A percentile compares a stretch with the other conserved stretches of the same genome.
These are phyloP conservation scores for Platismatia glauca DNA, from an alignment of 495 filamentous ascomycete species.

Conservation along the genomic window DNA sequence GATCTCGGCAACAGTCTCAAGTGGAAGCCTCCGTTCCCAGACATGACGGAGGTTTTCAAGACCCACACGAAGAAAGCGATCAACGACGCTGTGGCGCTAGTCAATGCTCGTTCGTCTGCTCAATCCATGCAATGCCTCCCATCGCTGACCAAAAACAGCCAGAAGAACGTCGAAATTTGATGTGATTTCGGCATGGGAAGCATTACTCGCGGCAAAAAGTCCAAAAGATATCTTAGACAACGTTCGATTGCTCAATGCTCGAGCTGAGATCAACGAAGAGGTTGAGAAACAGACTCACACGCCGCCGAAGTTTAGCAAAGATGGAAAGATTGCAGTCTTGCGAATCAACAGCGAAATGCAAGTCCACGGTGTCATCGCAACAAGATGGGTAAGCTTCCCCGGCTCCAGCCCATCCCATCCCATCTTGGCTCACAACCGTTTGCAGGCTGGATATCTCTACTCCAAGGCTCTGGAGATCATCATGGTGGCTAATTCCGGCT, in stretches of 20 bases:
- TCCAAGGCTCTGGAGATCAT: slow-evolving; percentile 45
- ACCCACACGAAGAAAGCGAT: slow-evolving; percentile 46
- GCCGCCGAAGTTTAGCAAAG: slow-evolving; percentile 47
- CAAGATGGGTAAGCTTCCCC: slow-evolving; percentile 37
- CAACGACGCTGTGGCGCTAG: slow-evolving; percentile 45
- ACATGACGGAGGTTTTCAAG: slow-evolving; percentile 48
- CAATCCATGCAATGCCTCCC: not conserved
- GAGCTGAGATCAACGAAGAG: slow-evolving; percentile 45
- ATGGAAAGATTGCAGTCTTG: slow-evolving; percentile 48
- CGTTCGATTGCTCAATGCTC: slow-evolving; percentile 34
- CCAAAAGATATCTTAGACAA: slow-evolving; percentile 41
- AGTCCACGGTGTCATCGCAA: slow-evolving; percentile 52
- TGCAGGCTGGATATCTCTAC: slow-evolving; percentile 37
- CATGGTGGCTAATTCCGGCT: slow-evolving; percentile 50
- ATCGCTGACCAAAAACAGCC: slow-evolving; percentile 21
- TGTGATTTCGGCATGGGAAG: slow-evolving; percentile 46
- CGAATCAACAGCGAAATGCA: slow-evolving; percentile 45
- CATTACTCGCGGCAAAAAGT: slow-evolving; percentile 32
- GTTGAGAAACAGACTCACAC: slow-evolving; percentile 45
- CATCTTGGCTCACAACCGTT: not conserved
- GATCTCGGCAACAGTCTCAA: slow-evolving; percentile 49
- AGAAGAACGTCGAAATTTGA: slow-evolving; percentile 45
- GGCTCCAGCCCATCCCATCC: too few species aligned
- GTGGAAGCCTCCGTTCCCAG: slow-evolving; percentile 50
- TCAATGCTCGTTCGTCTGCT: slow-evolving; percentile 42